These are phyloP conservation scores for Urochloa ruziziensis DNA, from an alignment of 176 grass and related monocot species.

Conservation along the genomic window DNA sequence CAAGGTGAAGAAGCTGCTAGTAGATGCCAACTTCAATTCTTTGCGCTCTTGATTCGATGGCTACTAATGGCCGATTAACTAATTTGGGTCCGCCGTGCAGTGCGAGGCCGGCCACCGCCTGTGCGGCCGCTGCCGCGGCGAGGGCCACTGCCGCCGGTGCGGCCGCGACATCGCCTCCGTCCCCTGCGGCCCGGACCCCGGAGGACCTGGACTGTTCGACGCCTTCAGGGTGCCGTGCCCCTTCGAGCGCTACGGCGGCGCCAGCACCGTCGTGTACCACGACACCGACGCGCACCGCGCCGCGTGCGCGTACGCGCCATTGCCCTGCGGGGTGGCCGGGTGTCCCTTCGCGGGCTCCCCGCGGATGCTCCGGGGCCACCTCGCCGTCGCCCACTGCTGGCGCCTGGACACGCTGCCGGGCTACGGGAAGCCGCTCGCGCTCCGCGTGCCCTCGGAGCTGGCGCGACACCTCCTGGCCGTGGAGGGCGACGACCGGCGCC, in stretches of 20 bases:
- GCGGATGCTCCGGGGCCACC: neutral
- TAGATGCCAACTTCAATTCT: neutral
- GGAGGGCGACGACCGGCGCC: neutral
- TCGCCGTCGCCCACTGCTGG: neutral
- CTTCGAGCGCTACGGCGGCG: neutral
- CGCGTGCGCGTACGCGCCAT: neutral
- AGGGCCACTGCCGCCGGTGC: neutral
- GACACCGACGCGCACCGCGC: neutral
- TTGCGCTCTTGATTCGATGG: neutral
- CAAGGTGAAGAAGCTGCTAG: neutral
- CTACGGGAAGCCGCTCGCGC: neutral
- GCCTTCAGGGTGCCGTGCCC: neutral
- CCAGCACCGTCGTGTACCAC: neutral
- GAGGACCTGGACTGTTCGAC: neutral
- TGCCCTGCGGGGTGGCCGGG: neutral
- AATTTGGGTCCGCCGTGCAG: too few relatives aligned
- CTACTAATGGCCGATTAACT: too few relatives aligned
- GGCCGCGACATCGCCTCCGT: neutral
- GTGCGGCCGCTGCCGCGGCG: neutral
- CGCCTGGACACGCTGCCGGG: neutral
- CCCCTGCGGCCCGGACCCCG: neutral
- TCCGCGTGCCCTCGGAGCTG: neutral
- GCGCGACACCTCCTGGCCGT: neutral
- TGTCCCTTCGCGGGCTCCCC: neutral
- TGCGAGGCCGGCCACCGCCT: neutral